Evolutionary conservation across 345 rosid species (phyloP), one percentile per base, ranked within the genome.

Genomic region (Isatis tinctoria): DNA sequence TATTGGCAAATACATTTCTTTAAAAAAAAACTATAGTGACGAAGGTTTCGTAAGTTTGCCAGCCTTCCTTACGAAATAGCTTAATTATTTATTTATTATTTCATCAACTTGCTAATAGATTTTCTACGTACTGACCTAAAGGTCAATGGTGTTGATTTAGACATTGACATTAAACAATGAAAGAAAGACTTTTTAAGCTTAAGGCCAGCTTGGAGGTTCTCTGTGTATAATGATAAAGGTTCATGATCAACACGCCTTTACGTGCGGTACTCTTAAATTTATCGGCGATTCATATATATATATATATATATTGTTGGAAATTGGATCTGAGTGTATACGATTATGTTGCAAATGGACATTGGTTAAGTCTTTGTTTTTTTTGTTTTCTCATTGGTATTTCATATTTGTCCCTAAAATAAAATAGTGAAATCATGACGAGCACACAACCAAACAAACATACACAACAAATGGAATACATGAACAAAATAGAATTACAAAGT

Each of bases 401-500:
- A 11, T 67, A 40, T 7, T 58, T 40, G 43, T 32, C 20, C 47
- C 56, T 4, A 35, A 51, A 44, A 12, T 13, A 58, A 58, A 35
- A 58, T 13, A 57, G 59, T 39, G n/a, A 74, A 40, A 10, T 39
- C 39, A 59, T 43, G 22, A 52, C 10, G 61, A 74, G 27, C 67
- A 74, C 67, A 74, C 54, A 66, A 36, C 5, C 51, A 57, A 67
- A 59, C 8, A 27, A 51, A 73, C 12, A 57, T 11, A 28, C 35
- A 72, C 63, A 52, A 69, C 65, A 56, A 54, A 56, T 41, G 27
- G 27, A 68, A 40, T 13, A 74, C 61, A 58, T 5, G 40, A 33
- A 75, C 74, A 67, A 18, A 41, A 20, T 60, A 75, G 47, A 49
- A 40, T 67, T 75, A 75, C 74, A 67, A 67, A 66, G 60, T 61